Evolutionary conservation across 2,329 filamentous ascomycete species (phyloP).

Genomic region (Monosporascus sp.): DNA sequence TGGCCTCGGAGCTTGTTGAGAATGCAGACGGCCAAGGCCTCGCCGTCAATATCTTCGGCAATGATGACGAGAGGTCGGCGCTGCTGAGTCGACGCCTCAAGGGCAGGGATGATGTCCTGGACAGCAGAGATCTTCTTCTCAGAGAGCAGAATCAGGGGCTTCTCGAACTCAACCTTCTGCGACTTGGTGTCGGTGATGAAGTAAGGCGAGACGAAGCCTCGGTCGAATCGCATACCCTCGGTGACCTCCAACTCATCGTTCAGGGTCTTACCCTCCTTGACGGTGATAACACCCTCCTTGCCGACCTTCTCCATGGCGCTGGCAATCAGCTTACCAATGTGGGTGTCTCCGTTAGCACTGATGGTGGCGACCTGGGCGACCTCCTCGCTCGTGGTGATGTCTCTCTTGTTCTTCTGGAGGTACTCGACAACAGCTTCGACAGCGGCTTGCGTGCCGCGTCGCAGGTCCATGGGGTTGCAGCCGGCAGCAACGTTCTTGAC

Average conservation of each 20-base stretch:
- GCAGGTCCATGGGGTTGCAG: slow-evolving; percentile 99
- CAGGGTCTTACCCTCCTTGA: slow-evolving; percentile 99
- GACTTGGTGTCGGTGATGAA: slow-evolving; percentile 99
- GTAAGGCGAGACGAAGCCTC: slow-evolving; percentile 96
- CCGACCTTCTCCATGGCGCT: slow-evolving; percentile 99
- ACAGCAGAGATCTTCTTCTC: slow-evolving; percentile 99
- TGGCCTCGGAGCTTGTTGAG: slow-evolving; percentile 99
- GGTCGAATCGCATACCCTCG: slow-evolving; percentile 99
- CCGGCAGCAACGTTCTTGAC: slow-evolving; percentile 99
- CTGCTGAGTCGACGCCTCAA: slow-evolving; percentile 93
- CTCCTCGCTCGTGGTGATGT: slow-evolving; percentile 96
- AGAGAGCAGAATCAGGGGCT: slow-evolving; percentile 94
- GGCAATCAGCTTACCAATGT: slow-evolving; percentile 93
- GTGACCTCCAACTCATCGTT: slow-evolving; percentile 97
- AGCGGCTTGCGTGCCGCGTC: slow-evolving; percentile 92
- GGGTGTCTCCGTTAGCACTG: slow-evolving; percentile 91
- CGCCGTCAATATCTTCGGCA: slow-evolving; percentile 97
- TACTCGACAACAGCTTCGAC: slow-evolving; percentile 93
- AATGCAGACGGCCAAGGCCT: slow-evolving; percentile 97
- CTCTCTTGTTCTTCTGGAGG: slow-evolving; percentile 91
- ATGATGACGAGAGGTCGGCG: slow-evolving; percentile 97
- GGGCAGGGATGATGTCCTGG: slow-evolving; percentile 96
- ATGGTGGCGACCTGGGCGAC: slow-evolving; percentile 98
- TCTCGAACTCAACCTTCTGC: slow-evolving; percentile 99
- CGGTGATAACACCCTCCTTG: slow-evolving; percentile 99